Percentiles rank a stretch among this genome's conserved stretches.
Conservation (phyloP, 768 basidiomycete genomes). For the Pleurotus giganteus region DNA sequence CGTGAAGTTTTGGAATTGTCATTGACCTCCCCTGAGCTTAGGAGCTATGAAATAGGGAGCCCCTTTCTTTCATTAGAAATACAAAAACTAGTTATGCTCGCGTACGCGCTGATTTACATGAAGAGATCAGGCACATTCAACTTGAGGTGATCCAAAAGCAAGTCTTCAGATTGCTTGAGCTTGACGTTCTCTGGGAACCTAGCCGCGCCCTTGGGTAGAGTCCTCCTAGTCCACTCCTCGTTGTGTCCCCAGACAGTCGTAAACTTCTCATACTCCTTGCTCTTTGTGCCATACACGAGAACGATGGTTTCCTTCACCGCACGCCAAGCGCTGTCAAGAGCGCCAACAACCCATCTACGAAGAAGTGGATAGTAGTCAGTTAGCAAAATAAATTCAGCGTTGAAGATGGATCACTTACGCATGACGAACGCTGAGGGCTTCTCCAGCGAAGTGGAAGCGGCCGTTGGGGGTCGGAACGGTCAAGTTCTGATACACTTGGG, state of each 20-base stretch:
- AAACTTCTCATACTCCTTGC: not conserved
- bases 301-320: slow-evolving; percentile 22
- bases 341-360: slow-evolving; percentile 38
- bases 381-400: not conserved
- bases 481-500: slow-evolving; percentile 27
- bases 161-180: not conserved
- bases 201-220: not conserved
- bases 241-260: not conserved
- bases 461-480: slow-evolving; percentile 25
- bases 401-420: slow-evolving; percentile 15
- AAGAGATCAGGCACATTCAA: too few species aligned
- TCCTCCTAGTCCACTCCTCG: slow-evolving; percentile 5
- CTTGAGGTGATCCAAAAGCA: slow-evolving; percentile 1
- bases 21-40: too few species aligned
- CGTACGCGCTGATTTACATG: too few species aligned
- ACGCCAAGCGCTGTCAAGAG: slow-evolving; percentile 35
- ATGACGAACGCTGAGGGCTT: slow-evolving; percentile 36
- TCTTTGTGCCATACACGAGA: not conserved
- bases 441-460: slow-evolving; percentile 35
- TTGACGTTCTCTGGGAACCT: not conserved
- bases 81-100: too few species aligned
- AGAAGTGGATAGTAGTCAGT: not conserved
- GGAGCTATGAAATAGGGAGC: too few species aligned
- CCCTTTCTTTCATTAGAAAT: too few species aligned
- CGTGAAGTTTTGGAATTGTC: too few species aligned